These are phyloP conservation scores for Sphaceloma murrayae DNA, from an alignment of 2,329 filamentous ascomycete species.

Conservation along the genomic window DNA sequence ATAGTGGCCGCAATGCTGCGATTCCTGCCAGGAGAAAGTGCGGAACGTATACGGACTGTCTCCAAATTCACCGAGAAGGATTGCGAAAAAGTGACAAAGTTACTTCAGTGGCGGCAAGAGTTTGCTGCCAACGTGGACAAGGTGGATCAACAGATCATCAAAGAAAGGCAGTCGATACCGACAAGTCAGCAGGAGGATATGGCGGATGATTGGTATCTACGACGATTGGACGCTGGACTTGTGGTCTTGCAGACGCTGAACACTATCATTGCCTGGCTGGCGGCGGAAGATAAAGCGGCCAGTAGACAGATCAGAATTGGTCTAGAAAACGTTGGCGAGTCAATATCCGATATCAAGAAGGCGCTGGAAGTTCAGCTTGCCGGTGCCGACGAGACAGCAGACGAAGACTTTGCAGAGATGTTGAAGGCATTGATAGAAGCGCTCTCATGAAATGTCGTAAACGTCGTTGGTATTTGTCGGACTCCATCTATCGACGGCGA, in stretches of 20 bases:
- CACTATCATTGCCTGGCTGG: slow-evolving; percentile 77
- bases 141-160: slow-evolving; percentile 54
- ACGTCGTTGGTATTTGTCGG: no score
- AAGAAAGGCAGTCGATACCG: slow-evolving; percentile 45
- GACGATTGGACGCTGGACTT: slow-evolving; percentile 71
- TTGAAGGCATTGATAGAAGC: slow-evolving; percentile 47
- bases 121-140: slow-evolving; percentile 54
- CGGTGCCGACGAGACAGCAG: slow-evolving; percentile 47
- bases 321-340: slow-evolving; percentile 59
- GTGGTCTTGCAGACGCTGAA: slow-evolving; percentile 78
- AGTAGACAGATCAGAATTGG: slow-evolving; percentile 52
- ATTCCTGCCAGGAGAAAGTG: slow-evolving; percentile 64
- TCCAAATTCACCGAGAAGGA: slow-evolving; percentile 96
- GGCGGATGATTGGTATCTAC: slow-evolving; percentile 62
- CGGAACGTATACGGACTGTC: slow-evolving; percentile 69
- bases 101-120: slow-evolving; percentile 61
- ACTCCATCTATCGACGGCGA: slow-evolving; percentile 15
- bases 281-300: slow-evolving; percentile 77
- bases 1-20: slow-evolving; percentile 78
- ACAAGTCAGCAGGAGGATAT: slow-evolving; percentile 52
- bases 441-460: slow-evolving; percentile 16
- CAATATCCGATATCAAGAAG: slow-evolving; percentile 50
- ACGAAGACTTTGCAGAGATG: slow-evolving; percentile 51
- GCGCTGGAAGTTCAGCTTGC: slow-evolving; percentile 63
- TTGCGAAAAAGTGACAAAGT: slow-evolving; percentile 70